Evolutionary conservation across 73 alveolate species (phyloP).

Genomic region (Diophrys sp.): DNA sequence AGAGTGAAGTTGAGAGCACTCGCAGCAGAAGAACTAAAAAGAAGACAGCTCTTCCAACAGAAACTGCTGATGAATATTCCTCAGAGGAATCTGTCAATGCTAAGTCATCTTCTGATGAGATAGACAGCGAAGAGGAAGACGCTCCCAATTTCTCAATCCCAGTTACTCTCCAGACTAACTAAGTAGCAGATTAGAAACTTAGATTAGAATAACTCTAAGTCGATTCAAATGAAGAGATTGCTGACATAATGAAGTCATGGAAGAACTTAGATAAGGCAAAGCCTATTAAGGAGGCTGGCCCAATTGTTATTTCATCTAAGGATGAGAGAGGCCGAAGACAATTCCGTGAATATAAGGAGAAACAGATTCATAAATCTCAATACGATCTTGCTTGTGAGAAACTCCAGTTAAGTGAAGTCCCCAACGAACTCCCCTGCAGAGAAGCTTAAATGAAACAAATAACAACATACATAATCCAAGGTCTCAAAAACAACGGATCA

Average conservation of each 20-base stretch:
- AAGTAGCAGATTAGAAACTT: neutral
- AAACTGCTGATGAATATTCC: too few relatives aligned
- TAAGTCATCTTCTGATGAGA: too few relatives aligned
- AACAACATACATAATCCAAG: constrained; percentile 46
- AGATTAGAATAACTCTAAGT: neutral
- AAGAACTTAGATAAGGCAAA: neutral
- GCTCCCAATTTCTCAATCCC: neutral
- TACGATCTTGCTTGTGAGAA: constrained; percentile 28
- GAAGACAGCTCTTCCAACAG: too few relatives aligned
- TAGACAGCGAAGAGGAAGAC: neutral
- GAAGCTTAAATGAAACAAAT: constrained; percentile 60
- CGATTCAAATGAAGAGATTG: neutral
- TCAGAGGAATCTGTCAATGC: too few relatives aligned
- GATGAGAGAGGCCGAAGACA: neutral
- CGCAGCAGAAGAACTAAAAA: neutral
- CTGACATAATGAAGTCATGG: neutral
- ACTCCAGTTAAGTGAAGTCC: constrained; percentile 41
- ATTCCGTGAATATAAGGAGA: neutral
- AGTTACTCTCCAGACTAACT: neutral
- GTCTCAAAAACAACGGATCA: constrained; percentile 51
- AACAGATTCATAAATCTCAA: neutral
- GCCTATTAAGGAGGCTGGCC: too few relatives aligned
- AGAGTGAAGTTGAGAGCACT: neutral
- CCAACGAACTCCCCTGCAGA: constrained; percentile 74
- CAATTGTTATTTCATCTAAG: neutral